phyloP scores from a whole-genome alignment of 2,329 filamentous ascomycete genomes.

The Cercospora beticola region DNA sequence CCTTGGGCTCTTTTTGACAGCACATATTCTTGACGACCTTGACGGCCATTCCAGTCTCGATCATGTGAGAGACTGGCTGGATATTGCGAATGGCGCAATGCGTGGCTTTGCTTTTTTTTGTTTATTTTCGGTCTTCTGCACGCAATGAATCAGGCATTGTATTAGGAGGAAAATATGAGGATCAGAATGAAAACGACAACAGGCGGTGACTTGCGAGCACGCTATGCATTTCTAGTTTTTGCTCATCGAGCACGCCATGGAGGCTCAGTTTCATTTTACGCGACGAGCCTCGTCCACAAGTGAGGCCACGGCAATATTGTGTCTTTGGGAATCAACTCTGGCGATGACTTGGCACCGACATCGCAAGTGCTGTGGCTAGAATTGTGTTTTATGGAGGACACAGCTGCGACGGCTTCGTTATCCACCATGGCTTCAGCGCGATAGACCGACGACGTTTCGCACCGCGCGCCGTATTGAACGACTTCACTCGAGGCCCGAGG shows the following conservation, averaged over 20 bases:
- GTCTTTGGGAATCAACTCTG: background rate
- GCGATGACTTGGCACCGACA: background rate
- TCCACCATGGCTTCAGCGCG: background rate
- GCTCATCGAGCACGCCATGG: constrained; percentile 7
- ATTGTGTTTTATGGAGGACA: background rate
- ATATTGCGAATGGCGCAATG: background rate
- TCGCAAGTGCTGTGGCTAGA: background rate
- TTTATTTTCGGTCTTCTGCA: background rate
- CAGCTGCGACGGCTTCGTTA: background rate
- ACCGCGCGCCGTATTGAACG: background rate
- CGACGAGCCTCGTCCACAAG: constrained; percentile 6
- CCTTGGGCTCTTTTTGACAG: background rate
- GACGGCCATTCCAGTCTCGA: background rate
- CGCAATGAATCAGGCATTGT: background rate
- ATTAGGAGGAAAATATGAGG: background rate
- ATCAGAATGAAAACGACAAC: background rate
- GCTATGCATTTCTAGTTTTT: constrained; percentile 8
- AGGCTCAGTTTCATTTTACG: background rate
- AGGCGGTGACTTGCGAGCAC: background rate
- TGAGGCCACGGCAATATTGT: background rate
- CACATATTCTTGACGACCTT: background rate
- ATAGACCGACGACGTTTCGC: background rate
- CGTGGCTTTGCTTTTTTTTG: background rate
- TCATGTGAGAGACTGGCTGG: background rate
- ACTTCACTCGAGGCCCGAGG: background rate